Conservation (phyloP, 345 rosid genomes). For the Hibiscus tridactylites region DNA sequence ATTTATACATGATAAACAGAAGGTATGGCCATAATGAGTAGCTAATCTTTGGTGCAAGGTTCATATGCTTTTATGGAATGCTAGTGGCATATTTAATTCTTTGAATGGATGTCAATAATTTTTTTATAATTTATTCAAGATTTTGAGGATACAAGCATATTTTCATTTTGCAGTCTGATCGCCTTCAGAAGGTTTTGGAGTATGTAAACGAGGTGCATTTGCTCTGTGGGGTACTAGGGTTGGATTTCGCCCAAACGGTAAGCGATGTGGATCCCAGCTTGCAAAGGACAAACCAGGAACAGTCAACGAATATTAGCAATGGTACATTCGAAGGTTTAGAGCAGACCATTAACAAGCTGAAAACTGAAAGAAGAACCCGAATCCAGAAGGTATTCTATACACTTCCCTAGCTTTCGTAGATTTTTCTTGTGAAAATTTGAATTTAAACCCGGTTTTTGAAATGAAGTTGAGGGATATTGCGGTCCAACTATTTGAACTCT, state of each 20-base stretch:
- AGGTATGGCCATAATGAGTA: neutral
- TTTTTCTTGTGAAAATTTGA: conserved; percentile 2
- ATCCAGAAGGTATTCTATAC: conserved; percentile 52
- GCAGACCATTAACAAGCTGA: conserved; percentile 53
- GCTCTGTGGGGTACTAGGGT: conserved; percentile 74
- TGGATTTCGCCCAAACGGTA: conserved; percentile 75
- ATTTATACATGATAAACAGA: neutral
- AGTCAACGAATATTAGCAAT: conserved; percentile 76
- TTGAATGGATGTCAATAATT: neutral
- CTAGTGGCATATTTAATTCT: neutral
- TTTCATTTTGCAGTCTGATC: conserved; percentile 64
- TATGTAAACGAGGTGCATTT: conserved; percentile 76
- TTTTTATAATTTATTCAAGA: neutral
- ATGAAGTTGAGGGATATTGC: conserved; percentile 69
- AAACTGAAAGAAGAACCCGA: conserved; percentile 60
- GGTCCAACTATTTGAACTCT: conserved; percentile 55
- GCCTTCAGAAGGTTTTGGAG: conserved; percentile 70
- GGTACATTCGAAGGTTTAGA: conserved; percentile 75
- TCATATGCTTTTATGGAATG: neutral
- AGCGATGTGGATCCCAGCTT: conserved; percentile 91
- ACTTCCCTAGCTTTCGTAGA: neutral
- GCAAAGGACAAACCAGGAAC: conserved; percentile 54
- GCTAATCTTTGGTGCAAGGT: neutral
- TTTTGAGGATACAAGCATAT: neutral
- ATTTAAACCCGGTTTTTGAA: conserved; percentile 9